These are phyloP conservation scores for Golubevia pallescens DNA, from an alignment of 1,284 basidiomycete genomes.

Conservation along the genomic window DNA sequence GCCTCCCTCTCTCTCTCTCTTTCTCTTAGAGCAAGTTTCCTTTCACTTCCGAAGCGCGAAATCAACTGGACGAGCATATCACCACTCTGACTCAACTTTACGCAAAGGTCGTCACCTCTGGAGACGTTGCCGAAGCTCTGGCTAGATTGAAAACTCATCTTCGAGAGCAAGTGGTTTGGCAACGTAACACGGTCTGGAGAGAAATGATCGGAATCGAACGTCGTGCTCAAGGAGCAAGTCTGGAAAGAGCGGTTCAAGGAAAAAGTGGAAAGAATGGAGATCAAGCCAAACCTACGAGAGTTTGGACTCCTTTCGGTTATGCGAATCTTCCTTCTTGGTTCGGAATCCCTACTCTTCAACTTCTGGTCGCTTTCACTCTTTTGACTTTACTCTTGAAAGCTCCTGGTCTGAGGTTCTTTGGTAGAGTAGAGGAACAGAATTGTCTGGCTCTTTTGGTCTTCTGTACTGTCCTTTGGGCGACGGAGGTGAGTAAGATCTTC, in stretches of 20 bases:
- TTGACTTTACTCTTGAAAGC: constrained; percentile 52
- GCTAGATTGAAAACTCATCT: constrained; percentile 52
- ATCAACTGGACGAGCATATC: constrained; percentile 35
- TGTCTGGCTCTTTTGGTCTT: constrained; percentile 90
- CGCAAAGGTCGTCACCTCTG: constrained; percentile 52
- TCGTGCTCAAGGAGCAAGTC: constrained; percentile 53
- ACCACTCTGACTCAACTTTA: constrained; percentile 44
- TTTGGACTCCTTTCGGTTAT: constrained; percentile 39
- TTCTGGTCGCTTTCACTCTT: constrained; percentile 44
- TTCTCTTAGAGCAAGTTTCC: constrained; percentile 27
- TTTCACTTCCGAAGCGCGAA: constrained; percentile 35
- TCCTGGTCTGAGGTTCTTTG: constrained; percentile 55
- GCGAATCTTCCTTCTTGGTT: constrained; percentile 42
- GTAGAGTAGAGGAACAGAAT: constrained; percentile 81
- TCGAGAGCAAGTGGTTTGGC: constrained; percentile 63
- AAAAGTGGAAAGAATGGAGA: constrained; percentile 20
- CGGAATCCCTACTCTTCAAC: constrained; percentile 50
- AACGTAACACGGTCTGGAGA: constrained; percentile 63
- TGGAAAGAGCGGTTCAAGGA: constrained; percentile 48
- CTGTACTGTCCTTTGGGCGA: constrained; percentile 93
- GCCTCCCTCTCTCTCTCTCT: background rate
- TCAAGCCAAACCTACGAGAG: constrained; percentile 34
- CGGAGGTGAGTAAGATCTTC: constrained; percentile 70
- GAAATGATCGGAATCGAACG: constrained; percentile 65
- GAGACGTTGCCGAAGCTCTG: constrained; percentile 35